Evolutionary conservation across 2,329 filamentous ascomycete species (phyloP).

Genomic region (Hypoxylon sp.): DNA sequence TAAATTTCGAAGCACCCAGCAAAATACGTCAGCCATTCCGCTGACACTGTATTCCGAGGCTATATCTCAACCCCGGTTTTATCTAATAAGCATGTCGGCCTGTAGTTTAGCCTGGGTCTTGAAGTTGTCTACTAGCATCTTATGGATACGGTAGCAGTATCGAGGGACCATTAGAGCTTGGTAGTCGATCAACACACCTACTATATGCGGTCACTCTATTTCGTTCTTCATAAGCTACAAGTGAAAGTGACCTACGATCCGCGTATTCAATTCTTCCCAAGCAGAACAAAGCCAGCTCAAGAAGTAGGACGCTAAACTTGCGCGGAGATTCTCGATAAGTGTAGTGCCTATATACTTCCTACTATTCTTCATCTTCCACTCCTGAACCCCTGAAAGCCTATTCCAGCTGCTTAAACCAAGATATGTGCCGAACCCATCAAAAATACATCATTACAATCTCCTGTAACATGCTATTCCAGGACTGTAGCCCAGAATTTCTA

Average conservation of each 20-base stretch:
- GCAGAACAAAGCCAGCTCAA: not conserved
- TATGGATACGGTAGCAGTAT: not conserved
- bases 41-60: not conserved
- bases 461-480: not conserved
- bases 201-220: slow-evolving; percentile 9
- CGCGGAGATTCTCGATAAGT: not conserved
- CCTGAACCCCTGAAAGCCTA: not conserved
- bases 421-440: not conserved
- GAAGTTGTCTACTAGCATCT: not conserved
- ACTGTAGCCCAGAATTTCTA: not conserved
- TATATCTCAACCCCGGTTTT: not conserved
- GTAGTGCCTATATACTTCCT: not conserved
- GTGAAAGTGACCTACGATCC: not conserved
- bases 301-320: not conserved
- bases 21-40: not conserved
- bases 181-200: not conserved
- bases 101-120: not conserved
- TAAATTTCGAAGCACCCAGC: not conserved
- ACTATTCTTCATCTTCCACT: not conserved
- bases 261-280: not conserved
- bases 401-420: not conserved
- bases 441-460: not conserved
- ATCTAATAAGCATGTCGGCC: not conserved
- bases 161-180: not conserved
- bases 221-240: slow-evolving; percentile 1